These are phyloP conservation scores for Beauveria brongniartii DNA, from an alignment of 2,329 filamentous ascomycete genomes.

Conservation along the genomic window DNA sequence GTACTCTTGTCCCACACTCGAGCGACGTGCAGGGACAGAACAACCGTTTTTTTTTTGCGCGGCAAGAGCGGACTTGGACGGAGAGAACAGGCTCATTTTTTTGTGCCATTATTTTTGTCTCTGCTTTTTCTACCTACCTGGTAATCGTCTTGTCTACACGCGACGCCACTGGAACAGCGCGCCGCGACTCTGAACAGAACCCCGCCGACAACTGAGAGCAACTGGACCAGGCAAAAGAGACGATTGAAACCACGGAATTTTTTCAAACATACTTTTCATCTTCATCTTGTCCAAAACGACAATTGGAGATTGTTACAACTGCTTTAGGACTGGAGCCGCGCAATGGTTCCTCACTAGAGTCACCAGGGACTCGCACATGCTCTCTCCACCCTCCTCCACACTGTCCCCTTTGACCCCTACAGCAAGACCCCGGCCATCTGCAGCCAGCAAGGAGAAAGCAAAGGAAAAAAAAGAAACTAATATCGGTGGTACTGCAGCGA, in stretches of 20 bases:
- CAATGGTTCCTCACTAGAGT: constrained; percentile 7
- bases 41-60: neutral
- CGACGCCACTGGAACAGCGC: neutral
- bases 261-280: no score
- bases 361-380: neutral
- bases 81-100: neutral
- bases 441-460: neutral
- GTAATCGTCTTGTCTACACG: neutral
- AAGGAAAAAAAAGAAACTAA: neutral
- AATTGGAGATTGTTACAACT: no score
- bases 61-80: neutral
- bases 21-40: neutral
- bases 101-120: neutral
- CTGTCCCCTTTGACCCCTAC: neutral
- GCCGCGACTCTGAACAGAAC: neutral
- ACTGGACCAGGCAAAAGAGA: no score
- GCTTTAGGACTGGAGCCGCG: neutral
- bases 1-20: neutral
- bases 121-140: neutral
- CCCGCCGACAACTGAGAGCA: no score
- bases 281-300: no score
- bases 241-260: no score
- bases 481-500: neutral
- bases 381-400: constrained; percentile 5
- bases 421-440: neutral